These are phyloP conservation scores for Millerozyma acaciae DNA, from an alignment of 805 yeast species.

Conservation along the genomic window DNA sequence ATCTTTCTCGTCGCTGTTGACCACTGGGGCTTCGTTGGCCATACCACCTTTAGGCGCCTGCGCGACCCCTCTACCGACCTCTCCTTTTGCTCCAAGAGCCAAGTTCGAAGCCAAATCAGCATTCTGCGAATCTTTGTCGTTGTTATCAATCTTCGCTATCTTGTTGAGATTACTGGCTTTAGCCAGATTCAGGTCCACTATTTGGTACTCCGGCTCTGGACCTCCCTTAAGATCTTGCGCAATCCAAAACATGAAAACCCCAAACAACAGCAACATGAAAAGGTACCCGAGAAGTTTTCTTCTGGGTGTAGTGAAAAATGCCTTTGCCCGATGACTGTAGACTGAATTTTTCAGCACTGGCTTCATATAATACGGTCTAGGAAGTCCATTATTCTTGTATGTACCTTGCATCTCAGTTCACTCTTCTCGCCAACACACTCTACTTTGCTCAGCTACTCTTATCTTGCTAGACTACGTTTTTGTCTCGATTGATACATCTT, in stretches of 20 bases:
- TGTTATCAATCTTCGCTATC: constrained; percentile 27
- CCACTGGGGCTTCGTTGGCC: constrained; percentile 43
- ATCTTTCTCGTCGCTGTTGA: constrained; percentile 31
- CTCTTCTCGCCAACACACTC: neutral
- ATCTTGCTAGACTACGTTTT: no score
- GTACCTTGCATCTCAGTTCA: constrained; percentile 48
- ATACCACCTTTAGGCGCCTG: constrained; percentile 47
- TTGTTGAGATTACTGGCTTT: constrained; percentile 9
- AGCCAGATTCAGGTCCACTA: constrained; percentile 12
- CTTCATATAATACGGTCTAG: constrained; percentile 45
- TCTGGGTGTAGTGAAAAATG: constrained; percentile 33
- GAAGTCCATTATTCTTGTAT: constrained; percentile 39
- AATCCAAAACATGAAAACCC: constrained; percentile 32
- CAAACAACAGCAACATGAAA: constrained; percentile 30
- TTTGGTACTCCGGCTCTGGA: constrained; percentile 27
- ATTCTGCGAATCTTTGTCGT: constrained; percentile 31
- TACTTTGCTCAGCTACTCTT: no score
- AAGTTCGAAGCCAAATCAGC: constrained; percentile 35
- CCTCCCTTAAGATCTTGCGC: constrained; percentile 32
- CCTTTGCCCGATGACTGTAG: constrained; percentile 29
- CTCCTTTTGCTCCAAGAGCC: constrained; percentile 37
- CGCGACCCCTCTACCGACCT: constrained; percentile 34
- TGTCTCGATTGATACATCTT: no score
- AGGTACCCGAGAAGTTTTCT: constrained; percentile 38
- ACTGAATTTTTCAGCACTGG: constrained; percentile 34